Conservation (phyloP, 768 basidiomycete genomes). For the Lactarius indigo region DNA sequence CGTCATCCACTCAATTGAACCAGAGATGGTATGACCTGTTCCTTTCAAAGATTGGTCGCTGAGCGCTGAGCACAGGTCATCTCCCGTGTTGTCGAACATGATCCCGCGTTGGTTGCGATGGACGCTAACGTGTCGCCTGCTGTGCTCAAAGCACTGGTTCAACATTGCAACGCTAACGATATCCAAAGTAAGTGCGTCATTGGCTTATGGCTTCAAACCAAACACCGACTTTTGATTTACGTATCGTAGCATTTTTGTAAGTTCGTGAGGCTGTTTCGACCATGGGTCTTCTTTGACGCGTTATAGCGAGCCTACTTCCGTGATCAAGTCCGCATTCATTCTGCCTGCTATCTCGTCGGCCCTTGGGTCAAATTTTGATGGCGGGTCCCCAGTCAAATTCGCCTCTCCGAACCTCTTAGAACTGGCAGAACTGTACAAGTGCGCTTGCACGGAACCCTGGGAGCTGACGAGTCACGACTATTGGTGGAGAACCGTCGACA, state of each 20-base stretch:
- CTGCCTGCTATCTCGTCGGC: conserved; percentile 55
- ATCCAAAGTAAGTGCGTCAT: conserved; percentile 50
- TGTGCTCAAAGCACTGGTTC: conserved; percentile 49
- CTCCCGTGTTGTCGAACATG: conserved; percentile 43
- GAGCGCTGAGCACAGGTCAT: conserved; percentile 44
- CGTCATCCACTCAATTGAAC: conserved; percentile 50
- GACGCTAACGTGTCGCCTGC: conserved; percentile 71
- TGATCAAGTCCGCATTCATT: conserved; percentile 71
- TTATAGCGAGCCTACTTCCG: conserved; percentile 88
- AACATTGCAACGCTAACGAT: conserved; percentile 43
- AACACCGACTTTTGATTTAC: conserved; percentile 5
- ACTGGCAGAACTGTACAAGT: conserved; percentile 55
- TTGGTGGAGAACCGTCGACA: conserved; percentile 68
- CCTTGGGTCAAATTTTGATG: conserved; percentile 28
- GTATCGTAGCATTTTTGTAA: conserved; percentile 67
- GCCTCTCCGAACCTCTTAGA: conserved; percentile 87
- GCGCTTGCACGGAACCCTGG: conserved; percentile 42
- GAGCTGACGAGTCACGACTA: conserved; percentile 49
- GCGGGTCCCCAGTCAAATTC: conserved; percentile 55
- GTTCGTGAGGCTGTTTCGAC: conserved; percentile 27
- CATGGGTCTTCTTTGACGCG: neutral
- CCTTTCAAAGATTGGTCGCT: neutral
- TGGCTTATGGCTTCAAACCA: neutral
- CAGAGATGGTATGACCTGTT: conserved; percentile 39
- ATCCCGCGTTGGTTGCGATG: conserved; percentile 60